A percentile compares a stretch with the other conserved stretches of the same genome.
Conservation (phyloP, 305 asterid genomes). For the Rubia tinctorum region DNA sequence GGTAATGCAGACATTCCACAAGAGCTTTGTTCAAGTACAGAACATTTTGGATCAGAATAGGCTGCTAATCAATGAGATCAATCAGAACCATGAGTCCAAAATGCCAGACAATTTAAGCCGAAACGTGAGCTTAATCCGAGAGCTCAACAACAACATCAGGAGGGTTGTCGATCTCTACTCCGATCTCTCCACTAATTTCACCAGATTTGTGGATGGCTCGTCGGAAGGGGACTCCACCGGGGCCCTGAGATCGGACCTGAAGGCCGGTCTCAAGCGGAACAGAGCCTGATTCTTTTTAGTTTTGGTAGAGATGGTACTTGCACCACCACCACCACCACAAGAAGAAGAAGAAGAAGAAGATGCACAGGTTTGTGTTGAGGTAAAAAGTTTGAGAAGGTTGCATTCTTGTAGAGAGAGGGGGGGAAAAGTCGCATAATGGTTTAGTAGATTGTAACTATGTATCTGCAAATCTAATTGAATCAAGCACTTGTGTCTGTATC, state of each 20-base stretch:
- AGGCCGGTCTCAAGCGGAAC: slow-evolving; percentile 52
- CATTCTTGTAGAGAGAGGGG: slow-evolving; percentile 10
- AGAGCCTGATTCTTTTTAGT: slow-evolving; percentile 39
- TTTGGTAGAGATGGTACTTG: background rate
- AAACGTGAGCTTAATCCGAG: slow-evolving; percentile 75
- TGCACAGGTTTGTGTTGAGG: slow-evolving; percentile 16
- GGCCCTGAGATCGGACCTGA: slow-evolving; percentile 48
- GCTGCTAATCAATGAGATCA: slow-evolving; percentile 71
- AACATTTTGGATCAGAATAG: slow-evolving; percentile 76
- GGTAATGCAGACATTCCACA: slow-evolving; percentile 72
- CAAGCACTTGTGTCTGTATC: slow-evolving; percentile 30
- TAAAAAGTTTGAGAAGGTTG: slow-evolving; percentile 20
- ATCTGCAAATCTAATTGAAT: slow-evolving; percentile 41
- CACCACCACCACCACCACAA: background rate
- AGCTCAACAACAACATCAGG: slow-evolving; percentile 77
- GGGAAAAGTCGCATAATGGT: slow-evolving; percentile 26
- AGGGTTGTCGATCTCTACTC: slow-evolving; percentile 81
- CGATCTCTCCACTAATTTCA: slow-evolving; percentile 65
- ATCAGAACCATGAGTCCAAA: slow-evolving; percentile 87
- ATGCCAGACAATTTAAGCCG: slow-evolving; percentile 74
- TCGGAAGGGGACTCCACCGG: slow-evolving; percentile 80
- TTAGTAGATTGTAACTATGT: slow-evolving; percentile 38
- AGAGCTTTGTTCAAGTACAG: slow-evolving; percentile 83
- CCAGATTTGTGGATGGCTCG: slow-evolving; percentile 60
- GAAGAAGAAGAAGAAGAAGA: slow-evolving; percentile 11